Percentiles rank a stretch among this genome's conserved stretches.
These are phyloP conservation scores for Emergomyces orientalis DNA, from an alignment of 2,329 filamentous ascomycete genomes.

Conservation along the genomic window DNA sequence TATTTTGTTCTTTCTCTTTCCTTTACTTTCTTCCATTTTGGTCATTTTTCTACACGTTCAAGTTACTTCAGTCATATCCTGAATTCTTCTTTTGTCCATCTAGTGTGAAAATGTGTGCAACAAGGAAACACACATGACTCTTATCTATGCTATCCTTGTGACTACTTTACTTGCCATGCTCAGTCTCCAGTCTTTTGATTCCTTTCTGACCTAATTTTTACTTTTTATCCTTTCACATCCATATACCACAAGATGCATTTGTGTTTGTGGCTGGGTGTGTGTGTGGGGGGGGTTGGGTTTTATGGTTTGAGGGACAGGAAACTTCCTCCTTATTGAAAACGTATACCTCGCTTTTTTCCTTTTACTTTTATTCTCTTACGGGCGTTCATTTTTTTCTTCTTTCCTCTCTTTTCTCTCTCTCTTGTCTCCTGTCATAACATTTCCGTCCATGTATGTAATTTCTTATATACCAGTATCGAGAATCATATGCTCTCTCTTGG, in stretches of 20 bases:
- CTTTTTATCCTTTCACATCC: too few species aligned
- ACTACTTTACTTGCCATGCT: not conserved
- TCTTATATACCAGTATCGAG: not conserved
- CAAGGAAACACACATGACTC: not conserved
- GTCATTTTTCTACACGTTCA: not conserved
- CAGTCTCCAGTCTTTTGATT: too few species aligned
- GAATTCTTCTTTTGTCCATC: not conserved
- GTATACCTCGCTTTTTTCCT: too few species aligned
- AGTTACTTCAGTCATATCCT: not conserved
- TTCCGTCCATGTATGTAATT: not conserved
- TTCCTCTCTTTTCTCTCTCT: not conserved
- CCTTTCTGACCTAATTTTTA: too few species aligned
- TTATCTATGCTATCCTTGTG: not conserved
- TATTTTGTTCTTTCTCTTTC: not conserved
- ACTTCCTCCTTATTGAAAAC: too few species aligned
- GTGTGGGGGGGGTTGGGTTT: not conserved
- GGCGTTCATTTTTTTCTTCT: too few species aligned
- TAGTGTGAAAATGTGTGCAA: not conserved
- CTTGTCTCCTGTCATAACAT: not conserved
- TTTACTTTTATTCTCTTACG: too few species aligned
- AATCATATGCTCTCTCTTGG: not conserved
- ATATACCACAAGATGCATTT: too few species aligned
- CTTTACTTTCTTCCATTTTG: not conserved
- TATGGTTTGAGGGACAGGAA: not conserved
- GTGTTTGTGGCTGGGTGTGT: too few species aligned